These are phyloP conservation scores for Cytospora schulzeri DNA, from an alignment of 2,329 filamentous ascomycete species.

Conservation along the genomic window DNA sequence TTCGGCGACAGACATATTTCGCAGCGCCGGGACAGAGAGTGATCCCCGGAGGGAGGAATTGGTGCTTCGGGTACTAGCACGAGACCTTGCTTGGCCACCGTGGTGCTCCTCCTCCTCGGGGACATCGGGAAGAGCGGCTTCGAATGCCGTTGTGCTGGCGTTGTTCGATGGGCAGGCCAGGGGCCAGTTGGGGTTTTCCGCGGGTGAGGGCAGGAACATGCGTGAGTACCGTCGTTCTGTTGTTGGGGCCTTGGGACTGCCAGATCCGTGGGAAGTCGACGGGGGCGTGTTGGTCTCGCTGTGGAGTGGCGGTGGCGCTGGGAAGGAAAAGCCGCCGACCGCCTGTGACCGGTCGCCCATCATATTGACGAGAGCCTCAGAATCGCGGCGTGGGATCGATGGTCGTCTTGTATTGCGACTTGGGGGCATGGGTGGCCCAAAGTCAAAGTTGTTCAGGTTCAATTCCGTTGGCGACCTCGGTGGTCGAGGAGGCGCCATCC, in stretches of 20 bases:
- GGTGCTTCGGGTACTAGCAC: constrained; percentile 50
- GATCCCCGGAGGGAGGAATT: constrained; percentile 56
- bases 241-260: constrained; percentile 31
- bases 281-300: constrained; percentile 32
- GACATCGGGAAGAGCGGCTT: constrained; percentile 57
- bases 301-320: constrained; percentile 43
- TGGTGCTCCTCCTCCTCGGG: constrained; percentile 64
- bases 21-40: constrained; percentile 51
- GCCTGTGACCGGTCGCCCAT: constrained; percentile 48
- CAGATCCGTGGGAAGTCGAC: constrained; percentile 35
- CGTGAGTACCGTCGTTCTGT: constrained; percentile 39
- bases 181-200: constrained; percentile 47
- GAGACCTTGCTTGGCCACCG: constrained; percentile 42
- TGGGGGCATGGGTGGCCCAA: constrained; percentile 49
- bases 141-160: constrained; percentile 36
- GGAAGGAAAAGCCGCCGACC: constrained; percentile 48
- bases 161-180: constrained; percentile 42
- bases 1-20: constrained; percentile 20
- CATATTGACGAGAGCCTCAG: constrained; percentile 41
- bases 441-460: constrained; percentile 33
- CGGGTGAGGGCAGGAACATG: constrained; percentile 41
- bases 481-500: constrained; percentile 49
- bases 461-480: constrained; percentile 49
- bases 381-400: constrained; percentile 47
- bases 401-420: constrained; percentile 59